Conservation (phyloP, 257 asterid species). For the Petunia axillaris region DNA sequence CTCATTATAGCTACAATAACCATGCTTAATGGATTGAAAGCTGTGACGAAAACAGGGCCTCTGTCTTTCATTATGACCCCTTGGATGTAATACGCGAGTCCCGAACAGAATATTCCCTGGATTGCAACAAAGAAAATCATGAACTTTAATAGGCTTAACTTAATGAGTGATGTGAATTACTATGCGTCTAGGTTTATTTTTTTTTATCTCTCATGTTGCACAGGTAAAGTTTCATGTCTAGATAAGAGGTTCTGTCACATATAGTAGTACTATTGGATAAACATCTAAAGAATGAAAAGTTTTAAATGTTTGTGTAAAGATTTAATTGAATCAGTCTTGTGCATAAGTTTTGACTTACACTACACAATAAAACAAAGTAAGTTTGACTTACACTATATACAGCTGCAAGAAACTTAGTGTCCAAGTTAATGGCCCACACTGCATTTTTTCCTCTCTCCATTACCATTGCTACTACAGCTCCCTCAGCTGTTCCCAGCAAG, state of each 20-base stretch:
- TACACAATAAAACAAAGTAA: too few species aligned
- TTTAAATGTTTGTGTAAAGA: neutral
- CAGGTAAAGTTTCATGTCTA: neutral
- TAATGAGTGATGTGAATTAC: neutral
- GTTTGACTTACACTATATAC: conserved; percentile 69
- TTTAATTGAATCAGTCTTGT: neutral
- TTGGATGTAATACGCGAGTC: conserved; percentile 83
- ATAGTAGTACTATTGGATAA: neutral
- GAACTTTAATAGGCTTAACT: neutral
- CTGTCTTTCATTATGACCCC: conserved; percentile 82
- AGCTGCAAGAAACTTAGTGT: conserved; percentile 72
- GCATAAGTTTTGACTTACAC: too few species aligned
- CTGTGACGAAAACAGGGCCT: conserved; percentile 91
- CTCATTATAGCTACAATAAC: conserved; percentile 82
- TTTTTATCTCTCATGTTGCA: neutral
- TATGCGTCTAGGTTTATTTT: neutral
- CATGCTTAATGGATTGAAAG: conserved; percentile 90
- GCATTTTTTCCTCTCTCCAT: conserved; percentile 69
- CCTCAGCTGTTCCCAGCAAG: conserved; percentile 74
- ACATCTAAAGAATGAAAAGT: neutral
- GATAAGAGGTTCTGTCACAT: neutral
- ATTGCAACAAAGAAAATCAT: conserved; percentile 16
- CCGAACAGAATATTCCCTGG: conserved; percentile 92
- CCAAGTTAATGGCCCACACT: conserved; percentile 87
- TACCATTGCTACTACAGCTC: conserved; percentile 63